Conservation (phyloP, 805 yeast species). For the Ogataea paradorogensis region DNA sequence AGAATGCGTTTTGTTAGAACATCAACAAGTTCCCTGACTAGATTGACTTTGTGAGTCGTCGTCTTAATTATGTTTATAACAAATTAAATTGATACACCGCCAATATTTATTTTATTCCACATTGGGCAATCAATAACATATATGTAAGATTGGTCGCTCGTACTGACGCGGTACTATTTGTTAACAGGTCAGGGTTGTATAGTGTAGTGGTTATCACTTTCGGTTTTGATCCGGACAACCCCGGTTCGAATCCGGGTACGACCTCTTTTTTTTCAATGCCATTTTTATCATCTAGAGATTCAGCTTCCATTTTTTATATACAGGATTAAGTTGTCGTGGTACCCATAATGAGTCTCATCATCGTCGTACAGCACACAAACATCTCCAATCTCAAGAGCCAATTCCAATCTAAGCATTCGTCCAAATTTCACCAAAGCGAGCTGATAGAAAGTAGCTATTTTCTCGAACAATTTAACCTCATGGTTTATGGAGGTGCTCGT, state of each 20-base stretch:
- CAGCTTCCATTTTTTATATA: slow-evolving; percentile 9
- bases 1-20: not conserved
- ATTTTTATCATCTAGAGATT: not conserved
- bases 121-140: slow-evolving; percentile 6
- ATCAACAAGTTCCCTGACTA: not conserved
- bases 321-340: slow-evolving; percentile 27
- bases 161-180: not conserved
- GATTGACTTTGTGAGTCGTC: slow-evolving; percentile 7
- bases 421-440: slow-evolving; percentile 40
- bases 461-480: slow-evolving; percentile 26
- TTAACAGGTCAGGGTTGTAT: slow-evolving; percentile 36
- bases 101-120: slow-evolving; percentile 11
- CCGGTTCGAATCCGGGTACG: slow-evolving; percentile 86
- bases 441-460: slow-evolving; percentile 33
- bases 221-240: slow-evolving; percentile 80
- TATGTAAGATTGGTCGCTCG: not conserved
- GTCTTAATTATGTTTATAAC: slow-evolving; percentile 12
- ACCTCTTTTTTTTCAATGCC: slow-evolving; percentile 39
- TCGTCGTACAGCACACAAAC: slow-evolving; percentile 29
- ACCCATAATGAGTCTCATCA: slow-evolving; percentile 26
- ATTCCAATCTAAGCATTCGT: slow-evolving; percentile 38
- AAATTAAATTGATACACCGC: not conserved
- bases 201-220: slow-evolving; percentile 81
- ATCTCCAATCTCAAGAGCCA: slow-evolving; percentile 36
- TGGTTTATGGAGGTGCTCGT: slow-evolving; percentile 29